Evolutionary conservation across 768 basidiomycete genomes (phyloP), one percentile per base, ranked within the genome.

Genomic region (Atractiella rhizophila): DNA sequence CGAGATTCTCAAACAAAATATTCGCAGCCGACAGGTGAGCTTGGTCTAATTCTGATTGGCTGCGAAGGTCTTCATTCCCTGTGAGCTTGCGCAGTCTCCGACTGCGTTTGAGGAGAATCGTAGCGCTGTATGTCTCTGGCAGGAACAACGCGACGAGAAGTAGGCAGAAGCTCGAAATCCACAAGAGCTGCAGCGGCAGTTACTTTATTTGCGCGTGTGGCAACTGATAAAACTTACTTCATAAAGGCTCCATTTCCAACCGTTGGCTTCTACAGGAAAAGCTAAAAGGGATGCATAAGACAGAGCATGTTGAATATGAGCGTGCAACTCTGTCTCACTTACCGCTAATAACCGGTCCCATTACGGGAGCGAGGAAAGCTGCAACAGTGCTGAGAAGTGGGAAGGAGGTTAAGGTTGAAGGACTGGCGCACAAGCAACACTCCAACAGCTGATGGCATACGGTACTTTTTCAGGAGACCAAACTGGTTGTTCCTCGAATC

Each of bases 91-190:
- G 57, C 3, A 62, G 56, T 3, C 61, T 51, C 19, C 51, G 42
- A 15, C 60, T 60, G 19, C 61, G 59, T 5, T 56, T 51, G 32
- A 53, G 44, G 30, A 62, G 56, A 48, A 62, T 58, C 16, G 54
- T 62, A 13, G 42, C 31, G n/a, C 53, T 49, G 12, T 52, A 51
- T 3, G 60, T 62, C 49, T 63, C 61, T 13, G 60, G 60, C 1
- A 62, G 40, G 27, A 48, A 24, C 43, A 60, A 54, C 48, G 49
- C 44, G 28, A 60, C 49, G 29, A 60, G 27, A 43, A 55, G 19
- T 36, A 57, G 35, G 24, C 48, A 45, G 35, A 48, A 43, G 11
- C 51, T 56, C 25, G 47, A 43, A 23, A 63, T 43, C 57, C 56
- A 60, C 18, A 57, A 46, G 41, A 63, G 55, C n/a, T n/a, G n/a